Conservation (phyloP, 140 eudicot genomes). For the Anethum foeniculum region DNA sequence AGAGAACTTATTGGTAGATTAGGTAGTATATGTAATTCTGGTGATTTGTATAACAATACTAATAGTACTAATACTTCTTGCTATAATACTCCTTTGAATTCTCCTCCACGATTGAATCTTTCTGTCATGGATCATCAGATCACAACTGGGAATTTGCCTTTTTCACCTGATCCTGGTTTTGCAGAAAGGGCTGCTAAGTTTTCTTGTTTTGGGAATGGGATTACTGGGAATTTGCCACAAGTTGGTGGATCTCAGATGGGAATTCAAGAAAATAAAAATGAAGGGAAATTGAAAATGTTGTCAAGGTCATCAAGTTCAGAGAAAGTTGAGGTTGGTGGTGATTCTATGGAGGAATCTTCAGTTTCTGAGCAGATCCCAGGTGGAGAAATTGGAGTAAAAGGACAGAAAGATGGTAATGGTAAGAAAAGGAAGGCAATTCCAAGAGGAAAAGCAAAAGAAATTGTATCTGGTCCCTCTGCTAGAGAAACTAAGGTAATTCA, state of each 20-base stretch:
- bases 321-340: constrained; percentile 39
- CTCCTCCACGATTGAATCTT: constrained; percentile 69
- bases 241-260: constrained; percentile 34
- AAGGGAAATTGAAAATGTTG: constrained; percentile 21
- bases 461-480: constrained; percentile 6
- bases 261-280: constrained; percentile 26
- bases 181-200: constrained; percentile 74
- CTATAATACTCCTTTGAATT: constrained; percentile 59
- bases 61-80: constrained; percentile 26
- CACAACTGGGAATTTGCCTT: constrained; percentile 23
- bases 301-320: constrained; percentile 25
- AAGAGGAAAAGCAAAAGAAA: constrained; percentile 29
- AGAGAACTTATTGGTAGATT: constrained; percentile 79
- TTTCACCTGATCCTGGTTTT: constrained; percentile 56
- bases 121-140: constrained; percentile 37
- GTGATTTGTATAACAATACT: constrained; percentile 30
- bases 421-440: constrained; percentile 11
- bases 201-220: constrained; percentile 40
- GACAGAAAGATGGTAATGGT: constrained; percentile 20
- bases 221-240: not conserved
- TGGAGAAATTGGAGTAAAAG: constrained; percentile 32
- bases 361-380: constrained; percentile 67
- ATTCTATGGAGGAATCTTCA: constrained; percentile 69
- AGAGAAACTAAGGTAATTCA: constrained; percentile 12
- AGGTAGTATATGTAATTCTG: constrained; percentile 66